These are phyloP conservation scores for Mallotus nudiflorus DNA, from an alignment of 345 rosid genomes.

Conservation along the genomic window DNA sequence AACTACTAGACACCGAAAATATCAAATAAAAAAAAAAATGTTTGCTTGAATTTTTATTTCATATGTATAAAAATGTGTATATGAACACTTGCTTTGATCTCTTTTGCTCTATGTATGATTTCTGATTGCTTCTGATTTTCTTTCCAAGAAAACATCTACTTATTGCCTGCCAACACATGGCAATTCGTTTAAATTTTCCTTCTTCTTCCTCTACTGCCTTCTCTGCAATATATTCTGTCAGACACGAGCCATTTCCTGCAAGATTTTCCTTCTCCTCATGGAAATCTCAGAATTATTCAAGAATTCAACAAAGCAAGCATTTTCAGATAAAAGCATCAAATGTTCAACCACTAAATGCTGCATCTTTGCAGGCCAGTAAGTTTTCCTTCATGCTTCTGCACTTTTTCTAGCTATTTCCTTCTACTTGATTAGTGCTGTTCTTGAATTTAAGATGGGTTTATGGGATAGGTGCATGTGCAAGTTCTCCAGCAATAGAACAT, in stretches of 20 bases:
- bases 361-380: slow-evolving; percentile 58
- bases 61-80: background rate
- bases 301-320: slow-evolving; percentile 34
- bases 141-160: background rate
- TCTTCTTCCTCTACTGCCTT: slow-evolving; percentile 28
- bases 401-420: background rate
- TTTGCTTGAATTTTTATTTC: background rate
- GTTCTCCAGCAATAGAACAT: slow-evolving; percentile 34
- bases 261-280: slow-evolving; percentile 35
- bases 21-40: no score
- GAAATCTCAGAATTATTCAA: slow-evolving; percentile 43
- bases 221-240: slow-evolving; percentile 1
- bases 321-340: slow-evolving; percentile 59
- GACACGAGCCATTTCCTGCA: slow-evolving; percentile 34
- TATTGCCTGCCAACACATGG: background rate
- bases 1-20: no score
- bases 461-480: slow-evolving; percentile 43
- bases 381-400: slow-evolving; percentile 14
- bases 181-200: slow-evolving; percentile 4
- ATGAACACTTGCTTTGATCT: background rate
- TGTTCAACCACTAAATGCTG: slow-evolving; percentile 52
- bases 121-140: background rate
- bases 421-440: background rate
- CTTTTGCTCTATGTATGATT: background rate
- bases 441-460: slow-evolving; percentile 6